Evolutionary conservation across 768 basidiomycete species (phyloP).

Genomic region (Termitomyces sp.): DNA sequence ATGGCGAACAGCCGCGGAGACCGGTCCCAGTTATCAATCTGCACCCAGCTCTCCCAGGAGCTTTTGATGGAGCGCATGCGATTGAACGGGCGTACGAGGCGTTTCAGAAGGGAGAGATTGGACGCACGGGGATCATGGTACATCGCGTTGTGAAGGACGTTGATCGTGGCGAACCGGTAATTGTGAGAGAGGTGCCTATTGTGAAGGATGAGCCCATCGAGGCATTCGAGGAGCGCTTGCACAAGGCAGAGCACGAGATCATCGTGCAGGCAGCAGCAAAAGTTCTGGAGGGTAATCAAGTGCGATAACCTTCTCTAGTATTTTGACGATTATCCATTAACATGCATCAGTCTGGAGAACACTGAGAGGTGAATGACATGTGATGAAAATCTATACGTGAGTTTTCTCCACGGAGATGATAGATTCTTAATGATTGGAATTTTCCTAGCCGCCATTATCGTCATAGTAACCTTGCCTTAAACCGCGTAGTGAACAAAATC

Average conservation of each 20-base stretch:
- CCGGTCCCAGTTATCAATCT: slow-evolving; percentile 88
- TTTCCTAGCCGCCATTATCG: neutral
- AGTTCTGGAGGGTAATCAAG: slow-evolving; percentile 48
- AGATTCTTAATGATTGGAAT: neutral
- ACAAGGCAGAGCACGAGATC: slow-evolving; percentile 81
- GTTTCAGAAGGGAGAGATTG: slow-evolving; percentile 77
- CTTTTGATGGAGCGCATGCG: slow-evolving; percentile 95
- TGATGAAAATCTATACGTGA: neutral
- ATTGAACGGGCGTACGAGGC: slow-evolving; percentile 88
- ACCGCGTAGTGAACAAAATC: neutral
- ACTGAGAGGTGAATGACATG: neutral
- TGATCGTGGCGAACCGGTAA: slow-evolving; percentile 83
- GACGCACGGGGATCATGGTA: slow-evolving; percentile 83
- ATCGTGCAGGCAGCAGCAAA: slow-evolving; percentile 83
- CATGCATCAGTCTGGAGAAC: neutral
- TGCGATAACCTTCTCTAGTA: neutral
- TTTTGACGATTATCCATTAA: neutral
- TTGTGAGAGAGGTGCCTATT: slow-evolving; percentile 77
- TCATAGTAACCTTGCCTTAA: neutral
- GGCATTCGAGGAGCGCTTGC: slow-evolving; percentile 71
- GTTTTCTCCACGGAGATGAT: neutral
- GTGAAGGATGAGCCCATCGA: slow-evolving; percentile 66
- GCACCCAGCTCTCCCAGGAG: slow-evolving; percentile 92
- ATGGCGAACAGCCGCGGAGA: slow-evolving; percentile 25
- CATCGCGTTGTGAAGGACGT: slow-evolving; percentile 92